These are phyloP conservation scores for Byssothecium circinans DNA, from an alignment of 2,329 filamentous ascomycete species.

Conservation along the genomic window DNA sequence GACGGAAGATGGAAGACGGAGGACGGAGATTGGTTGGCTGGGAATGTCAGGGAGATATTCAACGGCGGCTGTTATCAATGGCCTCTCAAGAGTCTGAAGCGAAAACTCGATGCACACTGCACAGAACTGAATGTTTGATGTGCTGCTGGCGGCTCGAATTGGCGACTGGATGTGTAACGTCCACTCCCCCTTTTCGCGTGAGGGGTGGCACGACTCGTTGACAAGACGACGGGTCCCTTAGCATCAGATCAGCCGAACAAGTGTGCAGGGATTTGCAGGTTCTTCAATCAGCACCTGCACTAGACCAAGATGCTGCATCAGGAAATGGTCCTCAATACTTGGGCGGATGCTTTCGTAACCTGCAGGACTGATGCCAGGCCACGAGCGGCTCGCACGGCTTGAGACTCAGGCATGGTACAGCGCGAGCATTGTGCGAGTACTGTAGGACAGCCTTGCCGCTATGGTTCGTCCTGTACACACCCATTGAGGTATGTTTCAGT, in stretches of 20 bases:
- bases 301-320: conserved; percentile 12
- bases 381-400: background rate
- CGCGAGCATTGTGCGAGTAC: no score
- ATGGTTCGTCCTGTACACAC: background rate
- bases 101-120: background rate
- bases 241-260: conserved; percentile 36
- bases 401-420: conserved; percentile 11
- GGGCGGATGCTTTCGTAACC: conserved; percentile 19
- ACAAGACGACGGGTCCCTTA: conserved; percentile 1
- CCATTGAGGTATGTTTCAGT: conserved; percentile 3
- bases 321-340: conserved; percentile 27
- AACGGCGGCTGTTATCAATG: conserved; percentile 11
- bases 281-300: conserved; percentile 17
- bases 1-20: no score
- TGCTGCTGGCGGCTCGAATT: conserved; percentile 1
- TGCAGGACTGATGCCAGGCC: background rate
- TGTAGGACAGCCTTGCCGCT: background rate
- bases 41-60: conserved; percentile 16
- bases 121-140: background rate
- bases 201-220: conserved; percentile 6
- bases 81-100: conserved; percentile 8
- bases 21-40: conserved; percentile 18
- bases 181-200: conserved; percentile 35
- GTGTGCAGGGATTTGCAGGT: conserved; percentile 25
- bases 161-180: conserved; percentile 27